Evolutionary conservation across 208 protist genomes (phyloP).

Genomic region (Porcisia deanei): DNA sequence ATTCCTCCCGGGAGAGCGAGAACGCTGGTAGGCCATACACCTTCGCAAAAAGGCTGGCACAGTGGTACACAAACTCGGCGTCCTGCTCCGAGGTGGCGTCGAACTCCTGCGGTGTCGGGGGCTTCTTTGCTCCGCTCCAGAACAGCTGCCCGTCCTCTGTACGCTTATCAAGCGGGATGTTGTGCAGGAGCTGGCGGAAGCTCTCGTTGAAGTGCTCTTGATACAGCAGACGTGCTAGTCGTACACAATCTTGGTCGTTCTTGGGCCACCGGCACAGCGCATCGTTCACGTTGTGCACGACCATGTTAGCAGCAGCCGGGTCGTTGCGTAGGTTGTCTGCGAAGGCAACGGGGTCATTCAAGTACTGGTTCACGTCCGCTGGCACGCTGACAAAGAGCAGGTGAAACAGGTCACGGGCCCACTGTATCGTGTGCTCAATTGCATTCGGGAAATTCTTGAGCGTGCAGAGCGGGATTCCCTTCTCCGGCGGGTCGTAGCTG

Average conservation of each 20-base stretch:
- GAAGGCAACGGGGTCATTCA: constrained; percentile 73
- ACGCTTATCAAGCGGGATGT: constrained; percentile 97
- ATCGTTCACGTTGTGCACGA: constrained; percentile 72
- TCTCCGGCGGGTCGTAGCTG: constrained; percentile 97
- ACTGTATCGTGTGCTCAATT: constrained; percentile 99
- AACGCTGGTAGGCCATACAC: constrained; percentile 63
- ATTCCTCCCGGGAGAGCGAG: constrained; percentile 41
- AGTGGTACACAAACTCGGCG: constrained; percentile 84
- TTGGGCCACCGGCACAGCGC: constrained; percentile 78
- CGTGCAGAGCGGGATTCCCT: constrained; percentile 99
- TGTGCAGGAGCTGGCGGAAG: constrained; percentile 97
- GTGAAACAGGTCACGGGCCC: constrained; percentile 93
- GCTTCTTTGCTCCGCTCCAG: constrained; percentile 93
- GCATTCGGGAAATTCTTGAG: constrained; percentile 99
- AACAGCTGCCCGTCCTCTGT: constrained; percentile 91
- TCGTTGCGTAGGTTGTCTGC: constrained; percentile 63
- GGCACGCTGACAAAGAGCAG: constrained; percentile 79
- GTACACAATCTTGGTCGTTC: constrained; percentile 94
- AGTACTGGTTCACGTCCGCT: constrained; percentile 87
- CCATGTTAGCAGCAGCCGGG: constrained; percentile 57
- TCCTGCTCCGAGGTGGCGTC: constrained; percentile 42
- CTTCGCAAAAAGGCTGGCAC: constrained; percentile 64
- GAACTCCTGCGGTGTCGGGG: constrained; percentile 83
- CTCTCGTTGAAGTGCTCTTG: constrained; percentile 96
- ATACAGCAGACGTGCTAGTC: constrained; percentile 94